Evolutionary conservation across 2,329 filamentous ascomycete genomes (phyloP).

Genomic region (Ceratocystis diversiconidia): DNA sequence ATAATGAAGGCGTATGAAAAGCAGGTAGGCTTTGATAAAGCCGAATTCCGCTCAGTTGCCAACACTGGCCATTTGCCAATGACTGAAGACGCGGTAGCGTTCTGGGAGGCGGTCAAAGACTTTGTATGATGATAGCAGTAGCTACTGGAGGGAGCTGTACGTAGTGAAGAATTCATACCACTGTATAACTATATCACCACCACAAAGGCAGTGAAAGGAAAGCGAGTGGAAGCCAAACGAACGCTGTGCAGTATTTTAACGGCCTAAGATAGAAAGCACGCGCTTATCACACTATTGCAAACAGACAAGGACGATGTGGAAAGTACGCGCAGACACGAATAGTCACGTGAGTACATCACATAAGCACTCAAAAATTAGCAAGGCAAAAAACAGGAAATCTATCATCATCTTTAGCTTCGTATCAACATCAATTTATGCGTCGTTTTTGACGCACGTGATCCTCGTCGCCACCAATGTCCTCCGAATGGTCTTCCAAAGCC

Average conservation of each 20-base stretch:
- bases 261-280: neutral
- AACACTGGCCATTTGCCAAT: constrained; percentile 70
- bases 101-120: constrained; percentile 46
- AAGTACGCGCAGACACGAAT: no score
- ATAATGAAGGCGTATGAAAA: constrained; percentile 64
- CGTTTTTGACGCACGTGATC: neutral
- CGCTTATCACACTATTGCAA: neutral
- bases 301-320: neutral
- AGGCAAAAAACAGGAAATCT: no score
- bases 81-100: constrained; percentile 57
- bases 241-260: neutral
- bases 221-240: neutral
- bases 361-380: constrained; percentile 6
- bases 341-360: neutral
- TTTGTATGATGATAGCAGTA: constrained; percentile 34
- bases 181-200: neutral
- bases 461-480: neutral
- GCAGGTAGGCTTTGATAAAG: constrained; percentile 39
- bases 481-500: neutral
- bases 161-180: neutral
- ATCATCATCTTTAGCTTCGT: neutral
- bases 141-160: neutral
- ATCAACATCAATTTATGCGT: neutral
- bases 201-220: neutral
- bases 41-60: constrained; percentile 50